A percentile compares a stretch with the other conserved stretches of the same genome.
Conservation (phyloP, 2,329 filamentous ascomycete species). For the Alternaria postmessia region DNA sequence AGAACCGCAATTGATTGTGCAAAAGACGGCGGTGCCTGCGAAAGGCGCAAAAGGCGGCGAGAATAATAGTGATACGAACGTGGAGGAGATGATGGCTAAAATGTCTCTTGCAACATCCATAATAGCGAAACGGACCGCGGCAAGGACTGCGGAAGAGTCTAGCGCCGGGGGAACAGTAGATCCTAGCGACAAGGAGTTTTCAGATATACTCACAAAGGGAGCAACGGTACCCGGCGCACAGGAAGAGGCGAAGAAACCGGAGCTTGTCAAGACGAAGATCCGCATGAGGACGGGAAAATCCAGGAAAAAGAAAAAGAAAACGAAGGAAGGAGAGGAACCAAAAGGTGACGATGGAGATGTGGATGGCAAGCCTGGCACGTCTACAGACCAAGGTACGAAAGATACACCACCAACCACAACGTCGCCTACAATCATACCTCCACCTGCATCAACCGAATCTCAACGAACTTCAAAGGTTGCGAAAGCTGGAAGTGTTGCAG, state of each 20-base stretch:
- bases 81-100: constrained; percentile 34
- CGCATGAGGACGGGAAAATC: constrained; percentile 45
- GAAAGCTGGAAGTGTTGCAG: constrained; percentile 41
- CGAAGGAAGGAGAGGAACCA: constrained; percentile 27
- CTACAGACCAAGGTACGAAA: constrained; percentile 10
- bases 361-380: constrained; percentile 17
- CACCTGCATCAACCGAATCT: constrained; percentile 3
- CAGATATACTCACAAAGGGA: constrained; percentile 36
- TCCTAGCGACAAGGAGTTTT: constrained; percentile 42
- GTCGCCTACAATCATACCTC: constrained; percentile 1
- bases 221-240: constrained; percentile 27
- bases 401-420: constrained; percentile 7
- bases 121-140: constrained; percentile 17
- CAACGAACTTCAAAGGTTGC: constrained; percentile 24
- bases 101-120: constrained; percentile 30
- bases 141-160: constrained; percentile 18
- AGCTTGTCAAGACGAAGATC: constrained; percentile 48
- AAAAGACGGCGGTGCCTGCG: constrained; percentile 15
- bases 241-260: constrained; percentile 21
- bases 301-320: constrained; percentile 34
- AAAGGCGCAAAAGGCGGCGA: constrained; percentile 19
- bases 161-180: constrained; percentile 5
- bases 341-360: constrained; percentile 22
- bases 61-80: constrained; percentile 24
- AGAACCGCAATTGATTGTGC: constrained; percentile 18